These are phyloP conservation scores for Capsicum rhomboideum DNA, from an alignment of 257 asterid genomes.

Conservation along the genomic window DNA sequence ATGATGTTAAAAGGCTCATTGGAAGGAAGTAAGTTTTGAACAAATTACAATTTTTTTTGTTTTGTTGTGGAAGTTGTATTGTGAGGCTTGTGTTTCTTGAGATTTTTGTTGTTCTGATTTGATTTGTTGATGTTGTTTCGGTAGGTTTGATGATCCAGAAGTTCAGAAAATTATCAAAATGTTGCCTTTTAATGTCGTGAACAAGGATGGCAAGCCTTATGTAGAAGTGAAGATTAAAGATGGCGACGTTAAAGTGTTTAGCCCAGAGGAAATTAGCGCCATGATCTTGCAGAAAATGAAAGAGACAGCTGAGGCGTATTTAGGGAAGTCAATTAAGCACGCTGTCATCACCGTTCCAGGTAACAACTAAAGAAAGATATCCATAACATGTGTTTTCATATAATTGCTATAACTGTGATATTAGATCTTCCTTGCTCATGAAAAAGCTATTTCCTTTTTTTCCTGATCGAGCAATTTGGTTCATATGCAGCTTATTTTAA, in stretches of 20 bases:
- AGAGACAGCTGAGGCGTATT: constrained; percentile 15
- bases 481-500: constrained; percentile 2
- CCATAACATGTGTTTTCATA: background rate
- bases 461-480: background rate
- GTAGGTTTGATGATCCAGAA: constrained; percentile 23
- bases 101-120: background rate
- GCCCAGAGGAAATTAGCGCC: constrained; percentile 18
- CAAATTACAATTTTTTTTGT: too few relatives aligned
- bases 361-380: background rate
- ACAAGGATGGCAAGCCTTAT: constrained; percentile 18
- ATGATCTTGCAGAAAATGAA: constrained; percentile 24
- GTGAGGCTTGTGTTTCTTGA: background rate
- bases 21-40: background rate
- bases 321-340: constrained; percentile 11
- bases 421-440: background rate
- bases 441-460: background rate
- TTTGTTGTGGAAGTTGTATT: background rate
- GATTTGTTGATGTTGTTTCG: background rate
- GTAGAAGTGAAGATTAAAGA: constrained; percentile 16
- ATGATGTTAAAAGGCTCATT: background rate
- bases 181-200: constrained; percentile 14
- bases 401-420: background rate
- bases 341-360: constrained; percentile 23
- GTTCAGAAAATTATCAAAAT: constrained; percentile 15
- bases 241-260: constrained; percentile 9